Conservation (phyloP, 139 green algal species). For the Gonium pectorale region DNA sequence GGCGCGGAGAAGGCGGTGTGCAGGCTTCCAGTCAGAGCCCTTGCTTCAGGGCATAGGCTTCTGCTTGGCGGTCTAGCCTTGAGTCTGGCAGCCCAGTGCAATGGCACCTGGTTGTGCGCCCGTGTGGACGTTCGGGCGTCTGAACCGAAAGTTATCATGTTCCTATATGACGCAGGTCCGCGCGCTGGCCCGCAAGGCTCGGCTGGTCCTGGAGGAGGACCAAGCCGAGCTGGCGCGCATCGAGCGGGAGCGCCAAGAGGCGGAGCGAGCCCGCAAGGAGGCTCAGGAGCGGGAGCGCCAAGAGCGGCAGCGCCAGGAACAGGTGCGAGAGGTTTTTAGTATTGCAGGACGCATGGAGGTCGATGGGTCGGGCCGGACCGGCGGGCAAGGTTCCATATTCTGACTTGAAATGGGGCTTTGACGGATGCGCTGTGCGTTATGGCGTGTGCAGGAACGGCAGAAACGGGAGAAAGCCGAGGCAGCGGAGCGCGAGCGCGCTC, state of each 20-base stretch:
- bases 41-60: too few relatives aligned
- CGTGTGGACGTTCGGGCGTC: too few relatives aligned
- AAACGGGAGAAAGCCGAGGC: constrained; percentile 55
- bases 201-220: constrained; percentile 54
- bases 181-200: constrained; percentile 52
- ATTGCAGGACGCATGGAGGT: too few relatives aligned
- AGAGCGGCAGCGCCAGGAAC: constrained; percentile 30
- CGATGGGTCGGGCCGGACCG: too few relatives aligned
- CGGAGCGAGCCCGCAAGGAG: constrained; percentile 50
- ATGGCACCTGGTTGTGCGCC: too few relatives aligned
- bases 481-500: constrained; percentile 58
- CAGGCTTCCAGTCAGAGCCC: background rate
- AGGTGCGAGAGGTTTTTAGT: constrained; percentile 15
- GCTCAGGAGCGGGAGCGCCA: constrained; percentile 47
- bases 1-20: background rate
- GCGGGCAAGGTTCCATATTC: too few relatives aligned
- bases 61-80: too few relatives aligned
- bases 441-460: constrained; percentile 53
- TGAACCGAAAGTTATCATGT: too few relatives aligned
- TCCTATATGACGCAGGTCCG: constrained; percentile 33
- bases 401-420: too few relatives aligned
- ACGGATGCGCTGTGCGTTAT: too few relatives aligned
- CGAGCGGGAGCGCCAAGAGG: constrained; percentile 48
- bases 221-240: constrained; percentile 57
- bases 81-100: too few relatives aligned